phyloP scores from a whole-genome alignment of 164 flowering plant genomes.

The Magnolia officinalis region DNA sequence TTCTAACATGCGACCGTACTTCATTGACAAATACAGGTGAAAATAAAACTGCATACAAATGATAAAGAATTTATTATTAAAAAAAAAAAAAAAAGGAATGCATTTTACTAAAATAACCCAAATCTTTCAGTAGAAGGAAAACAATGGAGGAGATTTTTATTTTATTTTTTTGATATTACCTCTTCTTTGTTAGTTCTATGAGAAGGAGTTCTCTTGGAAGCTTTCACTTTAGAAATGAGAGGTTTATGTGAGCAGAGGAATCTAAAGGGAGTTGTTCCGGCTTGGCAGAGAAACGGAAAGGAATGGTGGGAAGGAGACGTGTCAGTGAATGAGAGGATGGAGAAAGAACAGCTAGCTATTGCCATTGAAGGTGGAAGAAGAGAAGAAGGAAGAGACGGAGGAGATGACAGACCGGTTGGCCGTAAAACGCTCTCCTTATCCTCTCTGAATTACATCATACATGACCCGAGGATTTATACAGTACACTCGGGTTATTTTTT shows the following conservation, averaged over 20 bases:
- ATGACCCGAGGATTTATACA: too few relatives aligned
- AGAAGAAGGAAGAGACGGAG: background rate
- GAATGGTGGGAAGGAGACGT: conserved; percentile 1
- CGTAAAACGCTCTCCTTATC: background rate
- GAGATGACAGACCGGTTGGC: background rate
- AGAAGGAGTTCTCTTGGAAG: conserved; percentile 4
- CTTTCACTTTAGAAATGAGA: background rate
- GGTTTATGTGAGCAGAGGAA: background rate
- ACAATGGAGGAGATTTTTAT: background rate
- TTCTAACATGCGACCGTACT: too few relatives aligned
- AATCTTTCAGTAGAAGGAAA: background rate
- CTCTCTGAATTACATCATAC: background rate
- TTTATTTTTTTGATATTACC: conserved; percentile 6
- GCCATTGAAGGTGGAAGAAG: conserved; percentile 15
- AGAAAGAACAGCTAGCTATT: conserved; percentile 16
- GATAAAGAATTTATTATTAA: background rate
- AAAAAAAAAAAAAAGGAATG: background rate
- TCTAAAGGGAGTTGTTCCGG: conserved; percentile 7
- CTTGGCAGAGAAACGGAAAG: conserved; percentile 2
- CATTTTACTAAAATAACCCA: too few relatives aligned
- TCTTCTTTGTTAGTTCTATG: conserved; percentile 11
- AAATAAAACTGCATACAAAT: background rate
- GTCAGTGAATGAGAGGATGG: conserved; percentile 2
- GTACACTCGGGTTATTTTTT: too few relatives aligned
- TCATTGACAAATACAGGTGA: background rate